Evolutionary conservation across 768 basidiomycete species (phyloP), one percentile per base, ranked within the genome.

Genomic region (Boletus insuetus): DNA sequence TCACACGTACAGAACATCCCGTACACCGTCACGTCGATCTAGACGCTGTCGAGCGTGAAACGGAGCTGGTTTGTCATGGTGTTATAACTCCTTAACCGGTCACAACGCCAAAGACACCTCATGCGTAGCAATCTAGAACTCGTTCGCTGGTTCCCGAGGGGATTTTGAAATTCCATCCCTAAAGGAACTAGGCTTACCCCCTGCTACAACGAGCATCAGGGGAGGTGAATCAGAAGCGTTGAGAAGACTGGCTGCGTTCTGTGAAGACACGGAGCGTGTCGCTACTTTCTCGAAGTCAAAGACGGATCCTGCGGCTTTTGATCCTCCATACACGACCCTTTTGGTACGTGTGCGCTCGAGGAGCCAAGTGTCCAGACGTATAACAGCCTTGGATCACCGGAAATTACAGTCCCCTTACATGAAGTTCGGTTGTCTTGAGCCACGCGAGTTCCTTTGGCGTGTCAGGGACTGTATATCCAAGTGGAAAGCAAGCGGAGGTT

Each of bases 171-270:
- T 72, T 51, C 57, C 54, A 14, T 41, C 52, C 37, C 49, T 62
- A 22, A 29, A 55, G 48, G 58, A 56, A 47, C 46, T 61, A 20
- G 58, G 60, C 31, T 59, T 61, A 17, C 59, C 59, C 53, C 55
- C 51, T 55, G 56, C 58, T 35, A 62, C 68, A 59, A 64, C 68
- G 58, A 61, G 68, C 51, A 65, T 68, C 64, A 66, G 60, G 57
- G 70, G 59, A 60, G 62, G 69, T 51, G 60, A 70, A 58, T 64
- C 51, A 55, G 59, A 66, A 60, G 68, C 55, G 37, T 24, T 49
- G 16, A 59, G 50, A 66, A 60, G 63, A 34, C 53, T 49, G 35
- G 57, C 31, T 10, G 49, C 26, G 45, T 60, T 67, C 55, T 59
- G 56, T 57, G 65, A 61, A 38, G 54, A 54, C 41, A 31, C 22